A percentile compares a stretch with the other conserved stretches of the same genome.
Evolutionary conservation across 73 alveolate species (phyloP).

Genomic region (Uronychia binucleata): DNA sequence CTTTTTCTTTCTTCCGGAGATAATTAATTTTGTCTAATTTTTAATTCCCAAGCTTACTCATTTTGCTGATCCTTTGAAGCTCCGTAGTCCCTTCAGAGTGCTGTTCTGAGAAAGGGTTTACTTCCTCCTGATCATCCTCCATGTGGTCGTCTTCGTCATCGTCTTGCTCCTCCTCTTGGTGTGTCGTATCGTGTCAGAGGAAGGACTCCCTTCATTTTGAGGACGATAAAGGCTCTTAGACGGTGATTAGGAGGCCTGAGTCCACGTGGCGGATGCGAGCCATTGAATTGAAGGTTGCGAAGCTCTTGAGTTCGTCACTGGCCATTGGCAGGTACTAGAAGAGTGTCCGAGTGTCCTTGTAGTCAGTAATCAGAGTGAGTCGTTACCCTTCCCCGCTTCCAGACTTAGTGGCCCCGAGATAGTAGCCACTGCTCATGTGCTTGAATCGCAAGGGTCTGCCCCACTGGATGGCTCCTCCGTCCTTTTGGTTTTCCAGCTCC

Average conservation of each 20-base stretch:
- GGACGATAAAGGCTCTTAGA: too few relatives aligned
- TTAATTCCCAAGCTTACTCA: not conserved
- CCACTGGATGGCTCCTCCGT: conserved; percentile 14
- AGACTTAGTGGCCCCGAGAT: not conserved
- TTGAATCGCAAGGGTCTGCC: not conserved
- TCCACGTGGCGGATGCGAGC: not conserved
- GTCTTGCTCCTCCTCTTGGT: not conserved
- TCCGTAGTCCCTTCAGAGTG: not conserved
- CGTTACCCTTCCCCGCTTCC: not conserved
- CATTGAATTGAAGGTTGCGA: conserved; percentile 6
- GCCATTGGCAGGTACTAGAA: not conserved
- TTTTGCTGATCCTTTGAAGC: not conserved
- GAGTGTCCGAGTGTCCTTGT: not conserved
- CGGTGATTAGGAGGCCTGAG: not conserved
- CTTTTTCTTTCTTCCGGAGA: not conserved
- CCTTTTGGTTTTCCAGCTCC: conserved; percentile 9
- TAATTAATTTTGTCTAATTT: not conserved
- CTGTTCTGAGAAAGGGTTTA: not conserved
- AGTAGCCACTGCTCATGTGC: conserved; percentile 2
- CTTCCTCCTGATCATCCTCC: not conserved
- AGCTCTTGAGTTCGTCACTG: not conserved
- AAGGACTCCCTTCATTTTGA: too few relatives aligned
- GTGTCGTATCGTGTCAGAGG: too few relatives aligned
- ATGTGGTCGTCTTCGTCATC: not conserved
- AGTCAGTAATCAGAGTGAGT: not conserved